A percentile compares a stretch with the other conserved stretches of the same genome.
phyloP scores from a whole-genome alignment of 257 asterid species.

The Euphrasia confusa region DNA sequence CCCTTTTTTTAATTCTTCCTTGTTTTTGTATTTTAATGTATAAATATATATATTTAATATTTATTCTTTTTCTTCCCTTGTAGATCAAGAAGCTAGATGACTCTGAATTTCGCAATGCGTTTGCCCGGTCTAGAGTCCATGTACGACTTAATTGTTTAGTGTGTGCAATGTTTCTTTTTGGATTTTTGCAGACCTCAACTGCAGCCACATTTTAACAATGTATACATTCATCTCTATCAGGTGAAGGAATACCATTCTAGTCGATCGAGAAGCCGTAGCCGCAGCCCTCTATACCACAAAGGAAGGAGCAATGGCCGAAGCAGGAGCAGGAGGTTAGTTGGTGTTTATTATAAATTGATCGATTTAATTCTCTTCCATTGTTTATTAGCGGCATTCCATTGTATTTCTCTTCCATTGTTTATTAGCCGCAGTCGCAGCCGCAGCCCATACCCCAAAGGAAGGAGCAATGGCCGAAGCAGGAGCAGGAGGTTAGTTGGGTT shows the following conservation, averaged over 20 bases:
- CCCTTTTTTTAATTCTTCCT: background rate
- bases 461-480: slow-evolving; percentile 49
- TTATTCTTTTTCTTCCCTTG: slow-evolving; percentile 22
- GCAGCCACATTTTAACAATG: background rate
- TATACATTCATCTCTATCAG: slow-evolving; percentile 33
- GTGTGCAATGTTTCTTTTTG: background rate
- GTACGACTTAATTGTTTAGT: slow-evolving; percentile 34
- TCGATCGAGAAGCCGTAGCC: slow-evolving; percentile 64
- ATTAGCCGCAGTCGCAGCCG: slow-evolving; percentile 42
- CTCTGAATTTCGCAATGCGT: slow-evolving; percentile 89
- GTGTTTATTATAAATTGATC: too few species aligned
- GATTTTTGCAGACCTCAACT: background rate
- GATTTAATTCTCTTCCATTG: too few species aligned
- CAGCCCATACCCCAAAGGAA: slow-evolving; percentile 20
- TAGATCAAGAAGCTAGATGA: slow-evolving; percentile 93
- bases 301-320: slow-evolving; percentile 59
- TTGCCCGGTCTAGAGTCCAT: slow-evolving; percentile 67
- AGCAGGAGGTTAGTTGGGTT: slow-evolving; percentile 51
- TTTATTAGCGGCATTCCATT: too few species aligned
- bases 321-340: slow-evolving; percentile 30
- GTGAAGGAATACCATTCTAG: slow-evolving; percentile 86
- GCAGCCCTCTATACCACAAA: slow-evolving; percentile 61
- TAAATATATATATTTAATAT: background rate
- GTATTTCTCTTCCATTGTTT: too few species aligned
- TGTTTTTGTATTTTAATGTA: background rate